Evolutionary conservation across 2,329 filamentous ascomycete species (phyloP).

Genomic region (Tolypocladium nubicola): DNA sequence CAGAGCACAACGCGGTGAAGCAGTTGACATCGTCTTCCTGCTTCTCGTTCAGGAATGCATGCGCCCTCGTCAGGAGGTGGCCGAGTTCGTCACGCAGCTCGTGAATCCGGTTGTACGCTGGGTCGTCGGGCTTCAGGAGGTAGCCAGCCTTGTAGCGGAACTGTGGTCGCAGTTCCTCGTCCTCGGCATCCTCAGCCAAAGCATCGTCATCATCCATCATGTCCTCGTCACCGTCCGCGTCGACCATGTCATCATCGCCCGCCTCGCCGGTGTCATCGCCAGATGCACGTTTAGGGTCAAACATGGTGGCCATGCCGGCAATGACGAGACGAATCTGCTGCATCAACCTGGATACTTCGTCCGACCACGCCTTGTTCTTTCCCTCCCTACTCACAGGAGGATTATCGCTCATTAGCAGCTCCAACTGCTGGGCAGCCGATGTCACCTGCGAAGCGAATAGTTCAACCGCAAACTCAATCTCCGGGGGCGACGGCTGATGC

Average conservation of each 20-base stretch:
- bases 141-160: constrained; percentile 89
- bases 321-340: constrained; percentile 81
- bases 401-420: constrained; percentile 68
- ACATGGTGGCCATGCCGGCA: constrained; percentile 80
- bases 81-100: constrained; percentile 71
- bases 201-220: constrained; percentile 38
- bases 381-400: constrained; percentile 82
- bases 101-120: constrained; percentile 68
- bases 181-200: constrained; percentile 56
- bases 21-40: constrained; percentile 94
- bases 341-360: constrained; percentile 85
- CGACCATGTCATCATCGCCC: constrained; percentile 39
- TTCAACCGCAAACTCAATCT: constrained; percentile 81
- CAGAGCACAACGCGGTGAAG: constrained; percentile 85
- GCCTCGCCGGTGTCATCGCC: constrained; percentile 32
- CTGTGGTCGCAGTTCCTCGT: constrained; percentile 73
- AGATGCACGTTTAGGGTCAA: constrained; percentile 67
- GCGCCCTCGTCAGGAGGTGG: constrained; percentile 69
- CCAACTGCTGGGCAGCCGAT: constrained; percentile 63
- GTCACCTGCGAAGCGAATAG: constrained; percentile 78
- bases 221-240: constrained; percentile 42
- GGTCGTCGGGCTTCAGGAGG: constrained; percentile 44
- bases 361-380: constrained; percentile 97
- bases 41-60: constrained; percentile 69
- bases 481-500: constrained; percentile 73